Conservation (phyloP, 2,329 filamentous ascomycete species). For the Colletotrichum orbiculare region DNA sequence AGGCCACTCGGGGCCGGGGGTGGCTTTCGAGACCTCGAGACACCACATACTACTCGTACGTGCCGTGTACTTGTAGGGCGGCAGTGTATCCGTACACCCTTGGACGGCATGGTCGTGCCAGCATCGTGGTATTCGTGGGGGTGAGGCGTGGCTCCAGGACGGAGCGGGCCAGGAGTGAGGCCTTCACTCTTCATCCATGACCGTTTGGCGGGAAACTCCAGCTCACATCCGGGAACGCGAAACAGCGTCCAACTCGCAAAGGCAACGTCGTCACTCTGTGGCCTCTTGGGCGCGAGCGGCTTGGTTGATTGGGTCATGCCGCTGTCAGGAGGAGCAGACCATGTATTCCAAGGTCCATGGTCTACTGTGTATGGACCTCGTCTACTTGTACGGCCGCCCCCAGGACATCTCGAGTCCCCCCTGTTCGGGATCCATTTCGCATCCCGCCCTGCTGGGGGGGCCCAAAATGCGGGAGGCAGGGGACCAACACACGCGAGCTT, state of each 20-base stretch:
- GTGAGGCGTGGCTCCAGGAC: constrained; percentile 26
- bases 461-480: constrained; percentile 32
- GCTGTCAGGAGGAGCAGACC: constrained; percentile 22
- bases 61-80: no score
- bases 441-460: constrained; percentile 26
- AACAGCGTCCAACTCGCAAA: constrained; percentile 23
- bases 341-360: constrained; percentile 12
- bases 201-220: constrained; percentile 28
- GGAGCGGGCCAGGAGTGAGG: constrained; percentile 13
- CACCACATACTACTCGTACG: no score
- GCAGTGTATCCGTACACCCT: no score
- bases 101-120: constrained; percentile 14
- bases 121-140: constrained; percentile 6
- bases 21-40: constrained; percentile 14
- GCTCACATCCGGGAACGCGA: constrained; percentile 12
- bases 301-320: constrained; percentile 21
- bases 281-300: constrained; percentile 2
- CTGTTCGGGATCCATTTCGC: constrained; percentile 18
- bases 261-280: constrained; percentile 26
- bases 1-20: constrained; percentile 4
- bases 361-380: neutral
- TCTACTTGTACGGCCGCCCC: constrained; percentile 9
- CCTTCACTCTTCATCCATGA: constrained; percentile 1
- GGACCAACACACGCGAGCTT: constrained; percentile 7
- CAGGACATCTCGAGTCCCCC: constrained; percentile 11